Evolutionary conservation across 768 basidiomycete species (phyloP), one percentile per base, ranked within the genome.

Genomic region (Hericium alpestre): DNA sequence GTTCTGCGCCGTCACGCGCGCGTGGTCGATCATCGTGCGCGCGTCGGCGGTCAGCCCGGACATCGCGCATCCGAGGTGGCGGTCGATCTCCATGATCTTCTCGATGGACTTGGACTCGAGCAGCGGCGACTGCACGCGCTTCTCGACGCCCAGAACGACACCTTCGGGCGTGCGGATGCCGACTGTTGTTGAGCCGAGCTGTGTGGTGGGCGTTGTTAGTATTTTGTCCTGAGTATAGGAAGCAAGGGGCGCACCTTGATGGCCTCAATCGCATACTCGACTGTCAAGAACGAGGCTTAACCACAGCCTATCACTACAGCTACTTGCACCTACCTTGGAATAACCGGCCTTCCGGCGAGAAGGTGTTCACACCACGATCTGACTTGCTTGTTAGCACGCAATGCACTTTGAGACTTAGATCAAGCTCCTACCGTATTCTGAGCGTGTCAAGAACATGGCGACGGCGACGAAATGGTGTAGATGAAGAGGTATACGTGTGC

Each of bases 21-120:
- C 96, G 68, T 99, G 96, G 80, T 99, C 96, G 71, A 99, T 91
- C 90, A 99, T 99, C 51, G 96, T 99, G 61, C 96, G 84, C 48
- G 96, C 95, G 73, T 99, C 96, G 56, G 96, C 95, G 56, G 93
- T 96, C 60, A 99, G 80, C 37, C 90, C 90, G 49, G 92, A 94
- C 94, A 98, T 97, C 57, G 96, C 96, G 64, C 94, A 97, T 10
- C 93, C 96, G 58, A 99, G 83, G 74, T 99, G 96, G 12, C 71
- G 63, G 74, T 98, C 96, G 66, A 99, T 98, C 76, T 99, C 96
- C 95, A 99, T 97, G 69, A 98, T 98, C 79, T 98, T 98, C 71
- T 99, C 95, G 67, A 99, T 93, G 56, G 93, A 94, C 61, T 82
- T 87, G 41, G 93, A 84, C 74, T 97, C 96, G 65, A 98, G 83